Evolutionary conservation across 2,329 filamentous ascomycete species (phyloP).

Genomic region (Esteya vermicola): DNA sequence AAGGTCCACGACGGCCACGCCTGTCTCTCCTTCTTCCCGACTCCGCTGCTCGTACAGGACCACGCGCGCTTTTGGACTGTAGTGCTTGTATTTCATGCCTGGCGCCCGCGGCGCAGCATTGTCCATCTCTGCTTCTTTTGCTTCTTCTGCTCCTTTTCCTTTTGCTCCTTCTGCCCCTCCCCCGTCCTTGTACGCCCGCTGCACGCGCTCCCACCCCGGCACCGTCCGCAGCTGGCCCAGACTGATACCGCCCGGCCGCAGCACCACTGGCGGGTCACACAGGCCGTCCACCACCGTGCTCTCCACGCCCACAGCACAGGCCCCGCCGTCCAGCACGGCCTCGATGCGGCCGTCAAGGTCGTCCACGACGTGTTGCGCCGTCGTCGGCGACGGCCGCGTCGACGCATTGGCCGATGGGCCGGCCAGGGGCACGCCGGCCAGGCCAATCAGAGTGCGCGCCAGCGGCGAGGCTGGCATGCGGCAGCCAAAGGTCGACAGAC

Average conservation of each 20-base stretch:
- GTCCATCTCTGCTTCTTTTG: background rate
- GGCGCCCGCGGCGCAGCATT: constrained; percentile 59
- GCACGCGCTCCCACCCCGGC: constrained; percentile 67
- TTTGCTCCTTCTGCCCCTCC: background rate
- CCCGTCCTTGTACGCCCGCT: constrained; percentile 62
- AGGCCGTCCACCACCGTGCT: constrained; percentile 94
- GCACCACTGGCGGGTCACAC: constrained; percentile 62
- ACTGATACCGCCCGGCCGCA: constrained; percentile 77
- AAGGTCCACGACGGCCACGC: too few species aligned
- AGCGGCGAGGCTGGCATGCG: constrained; percentile 78
- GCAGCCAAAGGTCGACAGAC: constrained; percentile 70
- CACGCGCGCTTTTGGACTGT: constrained; percentile 79
- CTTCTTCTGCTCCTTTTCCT: background rate
- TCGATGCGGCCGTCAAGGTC: constrained; percentile 74
- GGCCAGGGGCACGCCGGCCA: constrained; percentile 65
- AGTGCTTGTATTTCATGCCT: constrained; percentile 99
- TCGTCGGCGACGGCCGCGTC: constrained; percentile 83
- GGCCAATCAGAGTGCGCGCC: constrained; percentile 75
- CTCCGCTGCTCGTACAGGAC: constrained; percentile 77
- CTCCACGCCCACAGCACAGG: constrained; percentile 81
- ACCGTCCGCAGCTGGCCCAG: constrained; percentile 63
- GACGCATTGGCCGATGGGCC: constrained; percentile 91
- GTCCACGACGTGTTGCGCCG: constrained; percentile 75
- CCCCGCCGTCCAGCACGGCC: constrained; percentile 77
- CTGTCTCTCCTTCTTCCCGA: too few species aligned